Conservation (phyloP, 2,329 filamentous ascomycete species). For the Colletotrichum cuscutae region DNA sequence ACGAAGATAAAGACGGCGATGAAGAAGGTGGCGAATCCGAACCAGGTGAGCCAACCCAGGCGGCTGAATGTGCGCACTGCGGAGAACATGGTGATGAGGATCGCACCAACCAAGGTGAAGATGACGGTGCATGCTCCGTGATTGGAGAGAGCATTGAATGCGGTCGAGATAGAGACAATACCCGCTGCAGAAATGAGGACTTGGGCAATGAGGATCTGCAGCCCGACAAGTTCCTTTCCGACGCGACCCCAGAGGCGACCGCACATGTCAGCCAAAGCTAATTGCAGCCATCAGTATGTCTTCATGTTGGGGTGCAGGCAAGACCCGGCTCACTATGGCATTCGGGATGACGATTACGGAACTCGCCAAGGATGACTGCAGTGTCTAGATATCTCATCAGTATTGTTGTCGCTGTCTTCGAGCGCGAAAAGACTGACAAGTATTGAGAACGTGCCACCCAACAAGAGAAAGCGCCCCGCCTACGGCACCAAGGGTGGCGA, state of each 20-base stretch:
- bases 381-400: not conserved
- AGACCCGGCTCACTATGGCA: not conserved
- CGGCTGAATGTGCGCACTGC: slow-evolving; percentile 60
- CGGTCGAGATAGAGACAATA: slow-evolving; percentile 37
- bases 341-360: not conserved
- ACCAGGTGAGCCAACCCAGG: slow-evolving; percentile 58
- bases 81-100: slow-evolving; percentile 61
- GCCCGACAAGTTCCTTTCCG: slow-evolving; percentile 59
- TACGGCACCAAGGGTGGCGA: slow-evolving; percentile 38
- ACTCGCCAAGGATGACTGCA: not conserved
- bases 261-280: slow-evolving; percentile 40
- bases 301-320: not conserved
- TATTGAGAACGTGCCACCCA: not conserved
- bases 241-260: slow-evolving; percentile 60
- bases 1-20: slow-evolving; percentile 57
- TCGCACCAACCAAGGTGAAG: slow-evolving; percentile 61
- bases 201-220: slow-evolving; percentile 43
- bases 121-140: slow-evolving; percentile 53
- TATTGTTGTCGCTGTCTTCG: not conserved
- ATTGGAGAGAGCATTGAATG: slow-evolving; percentile 41
- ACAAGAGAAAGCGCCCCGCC: slow-evolving; percentile 51
- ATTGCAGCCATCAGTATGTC: not conserved
- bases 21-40: slow-evolving; percentile 52
- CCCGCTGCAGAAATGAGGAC: slow-evolving; percentile 40
- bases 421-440: not conserved